Evolutionary conservation across 2,329 filamentous ascomycete species (phyloP), one percentile per base, ranked within the genome.

Genomic region (Nothophoma quercina): DNA sequence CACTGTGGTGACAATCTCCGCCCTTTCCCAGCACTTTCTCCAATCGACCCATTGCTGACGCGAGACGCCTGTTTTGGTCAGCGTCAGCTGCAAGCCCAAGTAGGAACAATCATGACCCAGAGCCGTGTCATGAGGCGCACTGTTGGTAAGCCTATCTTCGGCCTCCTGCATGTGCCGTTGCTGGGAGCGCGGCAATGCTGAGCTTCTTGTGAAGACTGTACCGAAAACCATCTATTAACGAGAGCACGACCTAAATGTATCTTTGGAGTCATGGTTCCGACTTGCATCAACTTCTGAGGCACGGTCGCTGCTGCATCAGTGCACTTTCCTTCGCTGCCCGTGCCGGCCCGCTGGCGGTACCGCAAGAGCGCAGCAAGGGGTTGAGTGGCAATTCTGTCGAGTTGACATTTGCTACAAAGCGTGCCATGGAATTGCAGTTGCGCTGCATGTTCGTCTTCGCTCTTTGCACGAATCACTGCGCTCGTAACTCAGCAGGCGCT

Each of bases 21-120:
- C 52, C 23, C 25, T 48, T 46, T 49, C 51, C 43, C 41, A 55
- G 47, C 56, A 47, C 39, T 33, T 42, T 47, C 26, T 44, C 55
- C 52, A 45, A 41, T 47, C 46, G 32, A 48, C 38, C 48, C 50
- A 40, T 45, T 59, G 59, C 60, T 63, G 60, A 63, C 60, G 61
- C 63, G 56, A 58, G 53, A 62, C 41, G 58, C 54, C 44, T 19
- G 7, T 52, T 57, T 32, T 50, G 51, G 48, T 51, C 41, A 38
- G 19, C 51, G 32, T 59, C 41, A 48, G 43, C 52, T 34, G 42
- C 47, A 53, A 45, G 50, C 57, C 48, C 25, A 38, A 28, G 29
- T 44, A 60, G 36, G 30, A 56, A 44, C 45, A 50, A 36, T 35
- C 38, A 47, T 49, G 40, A 54, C 49, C 52, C 50, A 57, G 49